Base-by-base conservation (phyloP, 2,329 filamentous ascomycete species). In the Basipetospora chlamydospora region DNA sequence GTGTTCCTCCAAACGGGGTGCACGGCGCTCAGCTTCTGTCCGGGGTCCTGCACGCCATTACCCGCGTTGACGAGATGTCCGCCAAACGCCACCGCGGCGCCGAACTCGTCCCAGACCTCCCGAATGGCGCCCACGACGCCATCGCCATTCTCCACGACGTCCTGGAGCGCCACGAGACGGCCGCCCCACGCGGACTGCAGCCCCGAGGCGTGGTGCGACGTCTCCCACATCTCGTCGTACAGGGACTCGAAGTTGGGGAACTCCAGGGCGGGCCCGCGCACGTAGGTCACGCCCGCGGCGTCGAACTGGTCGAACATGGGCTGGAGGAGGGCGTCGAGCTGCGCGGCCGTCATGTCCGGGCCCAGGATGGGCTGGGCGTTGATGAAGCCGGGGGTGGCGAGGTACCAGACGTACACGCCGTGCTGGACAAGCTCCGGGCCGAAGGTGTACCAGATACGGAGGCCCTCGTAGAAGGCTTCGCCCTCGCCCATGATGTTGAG, bases 191-290 rank as follows among this genome's bases (percentile, higher is more conserved):
- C 26, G 17, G 37, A 15, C 26, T 39, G 26, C 21, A 23, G 23
- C 20, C 29, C 29, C 25, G 37, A 22, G n/a, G 16, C 23, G 26
- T 39, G 37, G 32, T 15, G 29, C 8, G 30, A 23, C 10, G 31
- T 34, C 23, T 23, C 20, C 37, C 37, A 39, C 37, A 39, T 42
- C 26, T 48, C 47, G 37, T 51, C 51, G 28, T 47, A 47, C 29
- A 47, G 43, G 36, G 49, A 53, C 12, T 16, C 42, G 42, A 68
- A 67, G 16, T 79, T 78, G 45, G 73, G 64, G 2, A 55, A 54
- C 37, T 46, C 47, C 31, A 54, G 53, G 12, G 56, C 56, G 38
- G 57, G 63, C 2, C 58, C 44, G 7, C 65, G 63, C 42, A 44
- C 41, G 39, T 47, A 54, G 13, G 43, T 41, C 16, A 64, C 53